These are phyloP conservation scores for Rhizomucor pusillus DNA, from an alignment of 371 early-diverging fungal genomes.

Conservation along the genomic window DNA sequence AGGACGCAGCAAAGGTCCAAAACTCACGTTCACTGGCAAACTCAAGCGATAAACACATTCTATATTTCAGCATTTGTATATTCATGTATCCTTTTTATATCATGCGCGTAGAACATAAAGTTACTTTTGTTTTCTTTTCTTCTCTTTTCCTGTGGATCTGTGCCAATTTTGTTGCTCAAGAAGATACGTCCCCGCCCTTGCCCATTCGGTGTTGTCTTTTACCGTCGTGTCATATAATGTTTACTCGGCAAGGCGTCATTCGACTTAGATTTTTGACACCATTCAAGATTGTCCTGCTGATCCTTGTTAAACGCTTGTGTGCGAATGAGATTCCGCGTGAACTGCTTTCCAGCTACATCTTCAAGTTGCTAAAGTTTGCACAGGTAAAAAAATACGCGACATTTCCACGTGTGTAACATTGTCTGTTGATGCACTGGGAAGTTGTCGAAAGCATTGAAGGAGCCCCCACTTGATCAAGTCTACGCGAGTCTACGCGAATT, in stretches of 20 bases:
- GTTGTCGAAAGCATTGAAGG: background rate
- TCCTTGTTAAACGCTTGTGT: conserved; percentile 14
- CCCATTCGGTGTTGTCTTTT: background rate
- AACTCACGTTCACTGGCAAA: conserved; percentile 45
- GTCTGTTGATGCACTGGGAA: background rate
- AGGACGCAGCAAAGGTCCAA: conserved; percentile 34
- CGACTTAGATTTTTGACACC: conserved; percentile 18
- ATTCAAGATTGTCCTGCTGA: conserved; percentile 18
- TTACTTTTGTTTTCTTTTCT: too few species aligned
- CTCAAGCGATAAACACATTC: conserved; percentile 29
- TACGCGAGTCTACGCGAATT: too few species aligned
- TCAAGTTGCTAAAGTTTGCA: conserved; percentile 11
- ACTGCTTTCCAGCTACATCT: conserved; percentile 10
- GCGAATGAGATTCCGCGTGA: conserved; percentile 8
- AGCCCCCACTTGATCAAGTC: background rate
- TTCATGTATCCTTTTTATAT: too few species aligned
- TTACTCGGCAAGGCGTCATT: conserved; percentile 7
- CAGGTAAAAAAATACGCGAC: too few species aligned
- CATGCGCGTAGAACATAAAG: too few species aligned
- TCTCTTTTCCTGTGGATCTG: too few species aligned
- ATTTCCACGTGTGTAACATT: background rate
- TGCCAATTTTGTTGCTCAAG: too few species aligned
- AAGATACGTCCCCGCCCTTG: too few species aligned
- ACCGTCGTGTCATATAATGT: conserved; percentile 1
- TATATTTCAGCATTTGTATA: too few species aligned